phyloP scores from a whole-genome alignment of 1,139 yeast species.

The Lodderomyces parapsilosis region DNA sequence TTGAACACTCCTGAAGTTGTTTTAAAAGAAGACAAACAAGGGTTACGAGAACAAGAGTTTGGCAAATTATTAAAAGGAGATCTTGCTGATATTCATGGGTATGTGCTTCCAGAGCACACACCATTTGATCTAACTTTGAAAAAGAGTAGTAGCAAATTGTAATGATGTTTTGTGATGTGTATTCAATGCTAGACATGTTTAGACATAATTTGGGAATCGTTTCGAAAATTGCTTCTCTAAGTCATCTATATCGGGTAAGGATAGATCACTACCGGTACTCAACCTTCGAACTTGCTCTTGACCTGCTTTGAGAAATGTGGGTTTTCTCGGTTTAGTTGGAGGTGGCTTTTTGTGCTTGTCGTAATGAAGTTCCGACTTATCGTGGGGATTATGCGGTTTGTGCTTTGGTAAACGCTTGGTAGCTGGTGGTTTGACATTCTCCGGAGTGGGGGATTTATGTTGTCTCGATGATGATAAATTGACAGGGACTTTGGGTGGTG shows the following conservation, averaged over 20 bases:
- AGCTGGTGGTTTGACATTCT: constrained; percentile 3
- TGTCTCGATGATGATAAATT: constrained; percentile 21
- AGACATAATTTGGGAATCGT: constrained; percentile 56
- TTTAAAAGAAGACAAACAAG: constrained; percentile 19
- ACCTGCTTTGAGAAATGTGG: constrained; percentile 49
- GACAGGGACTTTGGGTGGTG: constrained; percentile 35
- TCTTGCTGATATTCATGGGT: constrained; percentile 14
- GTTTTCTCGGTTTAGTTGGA: constrained; percentile 65
- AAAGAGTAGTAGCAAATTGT: neutral
- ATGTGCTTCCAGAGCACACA: neutral
- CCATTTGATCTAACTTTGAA: neutral
- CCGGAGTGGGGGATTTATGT: neutral
- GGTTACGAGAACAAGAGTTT: constrained; percentile 19
- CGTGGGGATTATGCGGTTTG: neutral
- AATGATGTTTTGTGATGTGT: neutral
- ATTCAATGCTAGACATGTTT: constrained; percentile 7
- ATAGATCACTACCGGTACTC: constrained; percentile 43
- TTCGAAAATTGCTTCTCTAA: constrained; percentile 53
- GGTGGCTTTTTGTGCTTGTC: constrained; percentile 32
- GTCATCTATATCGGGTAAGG: constrained; percentile 55
- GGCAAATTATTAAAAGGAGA: constrained; percentile 12
- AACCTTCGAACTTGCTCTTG: constrained; percentile 24
- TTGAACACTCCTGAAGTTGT: constrained; percentile 24
- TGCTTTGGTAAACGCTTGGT: neutral
- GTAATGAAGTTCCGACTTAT: no score